Base-by-base conservation (phyloP, 1,284 basidiomycete species). In the Puccinia novopanici region DNA sequence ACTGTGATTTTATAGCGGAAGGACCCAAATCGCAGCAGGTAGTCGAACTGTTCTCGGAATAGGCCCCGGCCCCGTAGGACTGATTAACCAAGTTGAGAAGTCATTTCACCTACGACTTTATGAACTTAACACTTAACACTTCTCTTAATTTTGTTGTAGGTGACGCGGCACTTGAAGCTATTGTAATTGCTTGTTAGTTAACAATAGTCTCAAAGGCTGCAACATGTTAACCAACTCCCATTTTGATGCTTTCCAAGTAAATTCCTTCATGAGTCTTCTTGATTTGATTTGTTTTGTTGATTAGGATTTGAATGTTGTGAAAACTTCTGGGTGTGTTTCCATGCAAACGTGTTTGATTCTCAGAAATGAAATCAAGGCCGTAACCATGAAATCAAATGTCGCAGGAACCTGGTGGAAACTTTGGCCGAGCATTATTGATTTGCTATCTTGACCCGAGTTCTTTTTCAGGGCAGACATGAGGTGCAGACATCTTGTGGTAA, bases 1-100 rank as follows among this genome's bases (percentile, higher is more conserved):
- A 13, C 19, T 55, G 24, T 30, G 17, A 48, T 55, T 68, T 68
- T n/a, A 61, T 37, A 80, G 79, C 55, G 79, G 79, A 30, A 52
- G 79, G 61, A 80, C 79, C n/a, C 79, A 80, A 61, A 80, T 80
- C 24, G 79, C 79, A 24, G 71, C 79, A 45, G 79, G 79, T 6
- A 80, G 71, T 75, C 45, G 72, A 65, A 80, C 79, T 42, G 79
- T 80, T 30, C 72, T 80, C 3, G 79, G 79, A 55, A 75, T 80
- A 27, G 79, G 79, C 42, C 79, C 79, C 10, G 79, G 79, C 13
- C 79, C 79, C 57, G 71, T 75, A 17, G 61, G 48, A 37, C 34
- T 80, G 12, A 80, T 80, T 52, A 68, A 80, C 59, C 71, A 80
- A 55, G 79, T 80, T 59, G 72, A 71, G 50, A 3, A 37, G 6